Base-by-base conservation (phyloP, 495 filamentous ascomycete genomes). In the Penicillium soppii region DNA sequence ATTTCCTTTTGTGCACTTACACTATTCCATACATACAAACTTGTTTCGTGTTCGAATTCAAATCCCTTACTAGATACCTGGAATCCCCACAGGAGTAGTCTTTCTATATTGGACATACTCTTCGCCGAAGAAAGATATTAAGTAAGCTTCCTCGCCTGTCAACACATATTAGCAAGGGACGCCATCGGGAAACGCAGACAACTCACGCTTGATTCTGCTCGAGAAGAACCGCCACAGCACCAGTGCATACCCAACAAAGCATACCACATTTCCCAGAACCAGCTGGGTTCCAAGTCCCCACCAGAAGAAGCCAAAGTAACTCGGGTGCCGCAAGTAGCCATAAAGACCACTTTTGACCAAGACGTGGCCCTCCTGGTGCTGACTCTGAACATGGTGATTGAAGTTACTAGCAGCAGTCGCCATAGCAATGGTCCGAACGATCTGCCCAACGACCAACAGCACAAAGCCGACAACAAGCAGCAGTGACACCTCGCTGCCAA, bases 281-380 rank as follows among this genome's bases (percentile, higher is more conserved):
- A 97, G 57, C 76, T 98, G 94, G 32, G 90, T 95, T 1, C 94
- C 94, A n/a, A 97, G 49, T 0, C 87, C 91, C 92, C 91, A 98
- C 87, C 90, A 97, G 64, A 95, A 98, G 71, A 95, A 98, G 1
- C 94, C 94, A 70, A 97, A 97, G 65, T 98, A 98, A 35, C 84
- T 85, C 41, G 94, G 94, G 68, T 98, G 94, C 5, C 94, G 74
- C 40, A 95, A 64, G 26, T 74, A 59, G 2, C 57, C 50, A 62
- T 87, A 88, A 12, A 87, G 45, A 1, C 94, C 94, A 30, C 68
- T 75, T 8, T 85, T 95, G 29, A 98, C 90, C 12, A 98, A 76
- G 7, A 74, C 77, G 64, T 98, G 94, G 0, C 75, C 82, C 25
- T 82, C 70, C 53, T 78, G 80, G 58, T 80, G 82, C 47, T 71